These are phyloP conservation scores for Venturia pyrina DNA, from an alignment of 2,329 filamentous ascomycete genomes.

Conservation along the genomic window DNA sequence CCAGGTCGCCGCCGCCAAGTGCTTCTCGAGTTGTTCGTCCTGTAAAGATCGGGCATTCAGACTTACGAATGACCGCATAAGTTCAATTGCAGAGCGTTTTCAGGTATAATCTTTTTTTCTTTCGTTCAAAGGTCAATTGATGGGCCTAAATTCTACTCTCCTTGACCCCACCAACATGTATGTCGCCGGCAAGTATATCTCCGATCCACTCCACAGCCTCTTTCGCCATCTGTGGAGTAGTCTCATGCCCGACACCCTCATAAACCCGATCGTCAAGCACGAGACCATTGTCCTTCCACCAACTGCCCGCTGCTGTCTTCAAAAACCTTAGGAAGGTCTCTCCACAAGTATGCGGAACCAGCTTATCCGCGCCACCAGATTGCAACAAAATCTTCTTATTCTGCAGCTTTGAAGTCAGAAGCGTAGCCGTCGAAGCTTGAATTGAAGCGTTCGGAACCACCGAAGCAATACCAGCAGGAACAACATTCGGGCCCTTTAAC, in stretches of 20 bases:
- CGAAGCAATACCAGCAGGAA: neutral
- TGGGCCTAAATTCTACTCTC: constrained; percentile 11
- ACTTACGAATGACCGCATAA: neutral
- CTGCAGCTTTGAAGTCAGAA: constrained; percentile 33
- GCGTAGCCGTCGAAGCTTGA: constrained; percentile 19
- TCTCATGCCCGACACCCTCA: constrained; percentile 58
- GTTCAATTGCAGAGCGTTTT: neutral
- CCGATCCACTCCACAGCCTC: constrained; percentile 57
- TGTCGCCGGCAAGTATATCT: constrained; percentile 25
- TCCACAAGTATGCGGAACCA: constrained; percentile 58
- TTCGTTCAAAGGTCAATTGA: neutral
- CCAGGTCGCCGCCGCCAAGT: too few species aligned
- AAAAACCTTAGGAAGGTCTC: constrained; percentile 54
- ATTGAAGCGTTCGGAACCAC: neutral
- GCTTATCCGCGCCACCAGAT: constrained; percentile 56
- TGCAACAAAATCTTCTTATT: constrained; percentile 57
- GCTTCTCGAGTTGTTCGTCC: too few species aligned
- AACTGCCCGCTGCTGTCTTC: constrained; percentile 41
- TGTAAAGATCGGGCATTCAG: neutral
- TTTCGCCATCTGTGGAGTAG: constrained; percentile 54
- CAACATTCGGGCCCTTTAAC: neutral
- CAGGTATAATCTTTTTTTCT: neutral
- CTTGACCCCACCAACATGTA: neutral
- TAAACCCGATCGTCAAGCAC: constrained; percentile 58
- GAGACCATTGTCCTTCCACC: constrained; percentile 45